Evolutionary conservation across 768 basidiomycete species (phyloP).

Genomic region (Ramaria rubella): DNA sequence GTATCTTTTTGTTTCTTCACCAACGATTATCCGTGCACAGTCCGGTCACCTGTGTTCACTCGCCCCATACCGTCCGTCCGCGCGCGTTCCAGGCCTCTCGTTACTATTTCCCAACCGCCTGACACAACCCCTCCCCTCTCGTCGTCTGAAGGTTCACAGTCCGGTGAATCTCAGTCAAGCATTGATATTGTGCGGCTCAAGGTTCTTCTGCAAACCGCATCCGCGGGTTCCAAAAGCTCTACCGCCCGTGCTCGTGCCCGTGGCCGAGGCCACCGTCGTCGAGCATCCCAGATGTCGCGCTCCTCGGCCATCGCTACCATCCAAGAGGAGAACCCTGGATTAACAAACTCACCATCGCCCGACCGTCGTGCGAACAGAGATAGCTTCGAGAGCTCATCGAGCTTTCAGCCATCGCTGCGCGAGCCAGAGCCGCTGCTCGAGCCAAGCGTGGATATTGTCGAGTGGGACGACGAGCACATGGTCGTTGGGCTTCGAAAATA

Average conservation of each 20-base stretch:
- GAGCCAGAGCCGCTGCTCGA: background rate
- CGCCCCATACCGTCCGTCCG: slow-evolving; percentile 44
- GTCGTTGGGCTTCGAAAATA: slow-evolving; percentile 58
- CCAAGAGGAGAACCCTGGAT: slow-evolving; percentile 54
- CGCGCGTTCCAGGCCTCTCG: slow-evolving; percentile 45
- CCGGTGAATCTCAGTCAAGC: slow-evolving; percentile 71
- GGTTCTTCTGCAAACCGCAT: slow-evolving; percentile 45
- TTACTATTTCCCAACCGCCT: slow-evolving; percentile 27
- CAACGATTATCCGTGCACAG: slow-evolving; percentile 24
- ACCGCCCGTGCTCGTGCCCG: slow-evolving; percentile 36
- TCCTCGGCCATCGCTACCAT: slow-evolving; percentile 75
- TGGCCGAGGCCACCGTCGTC: slow-evolving; percentile 65
- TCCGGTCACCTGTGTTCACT: slow-evolving; percentile 52
- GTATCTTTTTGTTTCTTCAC: background rate
- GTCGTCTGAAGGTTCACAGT: slow-evolving; percentile 58
- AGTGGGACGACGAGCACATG: slow-evolving; percentile 66
- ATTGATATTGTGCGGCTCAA: slow-evolving; percentile 64
- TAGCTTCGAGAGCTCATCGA: slow-evolving; percentile 3
- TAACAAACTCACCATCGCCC: slow-evolving; percentile 23
- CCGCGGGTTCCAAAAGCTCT: slow-evolving; percentile 38
- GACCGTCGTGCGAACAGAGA: slow-evolving; percentile 19
- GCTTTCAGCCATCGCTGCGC: background rate
- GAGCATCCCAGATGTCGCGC: slow-evolving; percentile 51
- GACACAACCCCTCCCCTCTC: slow-evolving; percentile 36
- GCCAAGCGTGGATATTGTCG: slow-evolving; percentile 5